Conservation (phyloP, 73 alveolate genomes). For the Paraurostyla sp. region DNA sequence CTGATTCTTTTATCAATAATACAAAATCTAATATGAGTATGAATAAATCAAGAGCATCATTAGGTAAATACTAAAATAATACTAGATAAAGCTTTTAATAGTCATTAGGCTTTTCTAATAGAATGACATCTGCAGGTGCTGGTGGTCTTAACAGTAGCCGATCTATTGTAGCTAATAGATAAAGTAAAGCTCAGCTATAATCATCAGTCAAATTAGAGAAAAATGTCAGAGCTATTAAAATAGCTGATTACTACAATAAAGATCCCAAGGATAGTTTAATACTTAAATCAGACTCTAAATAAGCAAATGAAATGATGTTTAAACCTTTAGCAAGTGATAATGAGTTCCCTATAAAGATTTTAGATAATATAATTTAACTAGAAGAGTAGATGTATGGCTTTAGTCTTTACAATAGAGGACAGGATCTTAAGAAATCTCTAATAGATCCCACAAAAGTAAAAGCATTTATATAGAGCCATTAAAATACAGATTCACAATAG, state of each 20-base stretch:
- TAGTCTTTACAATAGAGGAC: slow-evolving; percentile 44
- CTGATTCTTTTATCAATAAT: neutral
- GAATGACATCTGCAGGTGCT: neutral
- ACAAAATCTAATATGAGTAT: neutral
- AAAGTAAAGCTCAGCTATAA: neutral
- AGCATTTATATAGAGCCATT: neutral
- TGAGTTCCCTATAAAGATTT: slow-evolving; percentile 52
- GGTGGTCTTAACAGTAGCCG: neutral
- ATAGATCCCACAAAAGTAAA: slow-evolving; percentile 41
- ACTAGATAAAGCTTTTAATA: neutral
- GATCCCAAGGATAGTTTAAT: slow-evolving; percentile 9
- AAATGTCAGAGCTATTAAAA: slow-evolving; percentile 28
- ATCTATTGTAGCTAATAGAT: neutral
- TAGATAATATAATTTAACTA: slow-evolving; percentile 30
- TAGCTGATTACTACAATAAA: slow-evolving; percentile 45
- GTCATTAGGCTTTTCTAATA: neutral
- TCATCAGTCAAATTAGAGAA: neutral
- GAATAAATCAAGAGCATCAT: neutral
- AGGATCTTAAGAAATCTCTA: slow-evolving; percentile 37
- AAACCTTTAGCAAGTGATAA: neutral
- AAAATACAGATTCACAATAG: neutral
- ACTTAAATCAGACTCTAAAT: neutral
- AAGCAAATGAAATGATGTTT: neutral
- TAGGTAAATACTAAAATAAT: neutral
- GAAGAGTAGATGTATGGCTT: slow-evolving; percentile 54